A percentile compares a stretch with the other conserved stretches of the same genome.
Conservation (phyloP, 345 rosid genomes). For the Draba incana region DNA sequence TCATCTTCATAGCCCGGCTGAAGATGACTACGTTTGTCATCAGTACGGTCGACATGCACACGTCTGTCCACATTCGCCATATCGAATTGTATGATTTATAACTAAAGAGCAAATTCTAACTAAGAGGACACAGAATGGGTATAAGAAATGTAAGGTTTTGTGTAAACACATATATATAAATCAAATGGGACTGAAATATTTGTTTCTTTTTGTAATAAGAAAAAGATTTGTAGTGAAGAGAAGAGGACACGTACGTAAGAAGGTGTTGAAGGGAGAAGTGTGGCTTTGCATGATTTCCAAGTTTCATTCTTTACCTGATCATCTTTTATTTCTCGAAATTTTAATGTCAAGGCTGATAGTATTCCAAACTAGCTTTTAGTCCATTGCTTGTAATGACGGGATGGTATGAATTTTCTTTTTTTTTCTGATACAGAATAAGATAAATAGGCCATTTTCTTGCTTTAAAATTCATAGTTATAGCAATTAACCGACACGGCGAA, state of each 20-base stretch:
- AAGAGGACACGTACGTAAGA: constrained; percentile 40
- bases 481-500: no score
- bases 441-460: no score
- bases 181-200: constrained; percentile 1
- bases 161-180: constrained; percentile 11
- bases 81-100: not conserved
- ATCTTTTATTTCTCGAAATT: not conserved
- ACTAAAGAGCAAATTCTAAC: constrained; percentile 1
- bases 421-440: no score
- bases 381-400: no score
- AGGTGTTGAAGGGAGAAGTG: constrained; percentile 35
- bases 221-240: constrained; percentile 23
- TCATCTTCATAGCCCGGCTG: constrained; percentile 22
- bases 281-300: constrained; percentile 45
- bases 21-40: constrained; percentile 27
- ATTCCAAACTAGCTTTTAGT: no score
- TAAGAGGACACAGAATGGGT: not conserved
- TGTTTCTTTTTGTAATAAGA: not conserved
- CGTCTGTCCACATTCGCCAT: constrained; percentile 43
- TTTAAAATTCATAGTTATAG: no score
- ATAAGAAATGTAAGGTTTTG: not conserved
- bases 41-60: constrained; percentile 29
- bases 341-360: no score
- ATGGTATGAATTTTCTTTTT: no score
- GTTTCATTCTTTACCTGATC: constrained; percentile 36